Base-by-base conservation (phyloP, 2,329 filamentous ascomycete species). In the Coniochaeta ligniaria region DNA sequence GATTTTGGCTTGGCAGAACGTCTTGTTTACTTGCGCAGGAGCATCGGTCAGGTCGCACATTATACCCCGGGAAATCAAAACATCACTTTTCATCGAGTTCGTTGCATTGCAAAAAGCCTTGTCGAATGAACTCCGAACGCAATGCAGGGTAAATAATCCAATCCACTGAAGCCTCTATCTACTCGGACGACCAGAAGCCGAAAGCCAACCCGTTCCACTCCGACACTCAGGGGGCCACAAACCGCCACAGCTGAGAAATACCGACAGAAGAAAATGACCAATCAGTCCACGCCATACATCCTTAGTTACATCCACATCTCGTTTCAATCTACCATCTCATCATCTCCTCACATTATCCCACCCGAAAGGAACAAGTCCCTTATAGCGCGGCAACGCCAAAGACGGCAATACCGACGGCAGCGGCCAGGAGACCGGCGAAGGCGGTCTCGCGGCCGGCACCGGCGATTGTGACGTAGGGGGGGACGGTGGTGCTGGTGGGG, bases 371-470 rank as follows among this genome's bases (percentile, higher is more conserved):
- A 57, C 12, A 52, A 31, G 47, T 26, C 22, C 28, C 3, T 57
- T 45, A 58, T 22, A 58, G 56, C 26, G 36, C 56, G 24, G 57
- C 57, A 38, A 59, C 22, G 26, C 57, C 57, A 52, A 22, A 47
- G 16, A 57, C 31, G 14, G 38, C 57, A 33, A 24, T 20, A 50
- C 38, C 57, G 17, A 59, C 43, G 3, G 31, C 56, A 9, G 36
- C 56, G 56, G 41, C 41, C 8, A 58, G 8, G 36, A 38, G 35
- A 7, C 56, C 57, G 16, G 31, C 22, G 26, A 59, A 36, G 43
- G 41, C 57, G 47, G 47, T 52, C 57, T 59, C 57, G 20, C 24
- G 28, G 22, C 47, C 58, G 47, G 58, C 58, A 35, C 58, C 58
- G 47, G 58, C 45, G 31, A 55, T 31, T 5, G 43, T 35, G 20